Evolutionary conservation across 768 basidiomycete genomes (phyloP).

Genomic region (Phaffia australis): DNA sequence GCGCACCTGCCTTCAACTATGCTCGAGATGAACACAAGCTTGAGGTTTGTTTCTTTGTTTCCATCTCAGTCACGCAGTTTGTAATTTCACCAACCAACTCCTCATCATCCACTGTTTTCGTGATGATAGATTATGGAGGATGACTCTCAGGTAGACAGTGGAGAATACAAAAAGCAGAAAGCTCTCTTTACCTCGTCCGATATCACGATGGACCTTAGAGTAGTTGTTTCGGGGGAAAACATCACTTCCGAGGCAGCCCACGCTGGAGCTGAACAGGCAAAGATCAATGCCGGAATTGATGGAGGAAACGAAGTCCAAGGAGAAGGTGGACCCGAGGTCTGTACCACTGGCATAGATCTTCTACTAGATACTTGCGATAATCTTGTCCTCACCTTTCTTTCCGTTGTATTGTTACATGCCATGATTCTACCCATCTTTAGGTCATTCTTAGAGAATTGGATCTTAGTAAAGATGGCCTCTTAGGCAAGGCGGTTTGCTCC

Average conservation of each 20-base stretch:
- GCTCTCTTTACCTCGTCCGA: constrained; percentile 36
- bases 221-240: constrained; percentile 20
- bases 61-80: not conserved
- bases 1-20: constrained; percentile 94
- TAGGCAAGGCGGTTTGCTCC: constrained; percentile 54
- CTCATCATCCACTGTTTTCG: too few relatives aligned
- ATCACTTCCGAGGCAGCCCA: constrained; percentile 21
- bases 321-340: constrained; percentile 37
- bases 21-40: constrained; percentile 46
- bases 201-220: constrained; percentile 33
- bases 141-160: constrained; percentile 30
- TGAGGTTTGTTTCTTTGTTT: too few relatives aligned
- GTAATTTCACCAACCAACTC: too few relatives aligned
- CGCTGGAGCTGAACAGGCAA: constrained; percentile 13
- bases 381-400: too few relatives aligned
- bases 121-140: constrained; percentile 37
- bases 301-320: too few relatives aligned
- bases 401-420: too few relatives aligned
- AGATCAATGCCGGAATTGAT: too few relatives aligned
- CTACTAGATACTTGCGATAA: too few relatives aligned
- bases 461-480: constrained; percentile 54
- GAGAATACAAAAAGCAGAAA: constrained; percentile 42
- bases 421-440: too few relatives aligned
- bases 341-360: too few relatives aligned
- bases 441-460: constrained; percentile 49